Evolutionary conservation across 2,329 filamentous ascomycete genomes (phyloP).

Genomic region (Fusarium burgessii): DNA sequence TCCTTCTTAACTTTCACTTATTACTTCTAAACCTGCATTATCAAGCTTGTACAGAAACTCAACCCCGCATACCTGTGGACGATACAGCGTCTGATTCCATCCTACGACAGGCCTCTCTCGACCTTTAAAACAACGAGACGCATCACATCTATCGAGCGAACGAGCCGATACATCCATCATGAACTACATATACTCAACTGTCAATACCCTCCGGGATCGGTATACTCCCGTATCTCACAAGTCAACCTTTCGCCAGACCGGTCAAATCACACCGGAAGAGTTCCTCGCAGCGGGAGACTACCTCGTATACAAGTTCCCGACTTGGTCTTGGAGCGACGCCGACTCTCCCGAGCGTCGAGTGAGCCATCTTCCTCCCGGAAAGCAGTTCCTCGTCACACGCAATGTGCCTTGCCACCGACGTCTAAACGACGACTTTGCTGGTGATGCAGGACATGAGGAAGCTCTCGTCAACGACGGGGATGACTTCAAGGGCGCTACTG

Average conservation of each 20-base stretch:
- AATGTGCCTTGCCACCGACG: slow-evolving; percentile 94
- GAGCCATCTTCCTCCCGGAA: slow-evolving; percentile 83
- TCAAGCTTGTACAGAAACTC: slow-evolving; percentile 7
- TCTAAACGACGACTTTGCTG: slow-evolving; percentile 92
- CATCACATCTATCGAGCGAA: not conserved
- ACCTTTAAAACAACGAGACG: not conserved
- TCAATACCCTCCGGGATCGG: slow-evolving; percentile 91
- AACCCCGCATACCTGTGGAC: slow-evolving; percentile 29
- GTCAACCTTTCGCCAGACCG: slow-evolving; percentile 92
- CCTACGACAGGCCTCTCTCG: not conserved
- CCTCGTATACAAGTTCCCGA: slow-evolving; percentile 98
- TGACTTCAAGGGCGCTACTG: slow-evolving; percentile 62
- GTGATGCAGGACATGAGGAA: slow-evolving; percentile 87
- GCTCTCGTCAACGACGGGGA: slow-evolving; percentile 86
- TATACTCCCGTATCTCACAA: slow-evolving; percentile 90
- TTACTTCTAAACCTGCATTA: not conserved
- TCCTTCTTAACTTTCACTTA: not conserved
- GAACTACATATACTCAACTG: slow-evolving; percentile 92
- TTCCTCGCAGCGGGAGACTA: slow-evolving; percentile 97
- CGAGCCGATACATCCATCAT: slow-evolving; percentile 60
- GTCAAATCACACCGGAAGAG: slow-evolving; percentile 97
- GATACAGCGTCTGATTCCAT: not conserved
- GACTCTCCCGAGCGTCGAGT: slow-evolving; percentile 83
- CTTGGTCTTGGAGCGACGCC: slow-evolving; percentile 96
- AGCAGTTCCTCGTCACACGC: slow-evolving; percentile 95